Conservation (phyloP, 805 yeast species). For the Kazachstania psychrophila region DNA sequence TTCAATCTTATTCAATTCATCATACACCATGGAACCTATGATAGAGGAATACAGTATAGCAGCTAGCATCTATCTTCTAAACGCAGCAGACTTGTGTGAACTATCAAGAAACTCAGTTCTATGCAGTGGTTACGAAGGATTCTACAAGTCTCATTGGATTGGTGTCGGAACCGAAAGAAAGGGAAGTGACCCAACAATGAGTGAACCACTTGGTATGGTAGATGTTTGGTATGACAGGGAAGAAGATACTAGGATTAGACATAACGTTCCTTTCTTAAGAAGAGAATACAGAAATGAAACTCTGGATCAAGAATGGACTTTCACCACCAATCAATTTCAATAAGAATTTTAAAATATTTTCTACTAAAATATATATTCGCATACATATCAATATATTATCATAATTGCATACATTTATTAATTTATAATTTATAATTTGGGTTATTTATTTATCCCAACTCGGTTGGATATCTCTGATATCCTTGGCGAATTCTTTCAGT, state of each 20-base stretch:
- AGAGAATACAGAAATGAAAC: constrained; percentile 22
- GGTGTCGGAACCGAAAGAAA: constrained; percentile 15
- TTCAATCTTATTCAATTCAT: constrained; percentile 25
- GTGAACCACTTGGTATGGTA: constrained; percentile 17
- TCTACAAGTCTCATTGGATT: constrained; percentile 28
- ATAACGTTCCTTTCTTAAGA: constrained; percentile 26
- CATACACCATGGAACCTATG: constrained; percentile 27
- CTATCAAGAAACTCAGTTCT: constrained; percentile 24
- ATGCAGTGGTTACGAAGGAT: constrained; percentile 26
- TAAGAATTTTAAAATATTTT: background rate
- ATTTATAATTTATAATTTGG: background rate
- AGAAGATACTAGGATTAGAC: constrained; percentile 23
- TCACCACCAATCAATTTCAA: constrained; percentile 11
- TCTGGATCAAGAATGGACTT: constrained; percentile 25
- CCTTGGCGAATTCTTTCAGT: constrained; percentile 20
- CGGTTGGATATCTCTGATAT: constrained; percentile 30
- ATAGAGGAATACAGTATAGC: constrained; percentile 31
- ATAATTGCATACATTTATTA: background rate
- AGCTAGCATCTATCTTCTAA: constrained; percentile 27
- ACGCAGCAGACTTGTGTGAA: constrained; percentile 29
- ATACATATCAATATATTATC: background rate
- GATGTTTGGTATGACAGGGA: constrained; percentile 26
- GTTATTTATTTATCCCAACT: constrained; percentile 23
- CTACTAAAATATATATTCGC: background rate
- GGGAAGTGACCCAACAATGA: constrained; percentile 3